Base-by-base conservation (phyloP, 345 rosid genomes). In the Eucalyptus regnans region DNA sequence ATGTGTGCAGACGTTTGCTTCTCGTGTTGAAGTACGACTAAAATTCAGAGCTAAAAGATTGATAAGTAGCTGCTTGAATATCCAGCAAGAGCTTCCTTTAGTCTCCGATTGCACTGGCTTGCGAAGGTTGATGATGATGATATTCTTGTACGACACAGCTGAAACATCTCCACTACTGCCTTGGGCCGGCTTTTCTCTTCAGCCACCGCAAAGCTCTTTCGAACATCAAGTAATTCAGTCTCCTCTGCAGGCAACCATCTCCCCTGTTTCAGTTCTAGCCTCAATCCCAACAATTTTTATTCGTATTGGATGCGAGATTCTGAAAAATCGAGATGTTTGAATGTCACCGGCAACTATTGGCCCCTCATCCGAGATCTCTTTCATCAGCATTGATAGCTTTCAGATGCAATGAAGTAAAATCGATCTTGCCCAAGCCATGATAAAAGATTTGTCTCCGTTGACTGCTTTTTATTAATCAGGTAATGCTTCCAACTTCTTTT, bases 91-190 rank as follows among this genome's bases (percentile, higher is more conserved):
- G 51, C 51, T 50, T 50, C 16, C 51, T 50, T 50, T 13, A 5
- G 51, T 50, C 51, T 50, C 51, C 6, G 51, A 13, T 5, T 2
- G 17, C 51, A 13, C 1, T 50, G 17, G 17, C 51, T 50, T 50
- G 51, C 2, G 16, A 50, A 50, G 12, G 51, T 5, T 50, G 51
- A 50, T 50, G 51, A 50, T 50, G 50, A 5, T 50, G 52, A 50
- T 50, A 50, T 14, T 48, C 50, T 48, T 10, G 50, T 48, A 48
- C 3, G 50, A 4, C 50, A 48, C 50, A 48, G 4, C 12, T 48
- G 12, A 1, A 48, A 1, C 12, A 3, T 48, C 12, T 48, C 12
- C 49, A 48, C 15, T 0, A 49, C 2, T 0, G 2, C 49, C 49
- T 48, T 48, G 49, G 49, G 49, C 12, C 11, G 49, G 49, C 49